Base-by-base conservation (phyloP, 768 basidiomycete genomes). In the Sarcodon sp. region DNA sequence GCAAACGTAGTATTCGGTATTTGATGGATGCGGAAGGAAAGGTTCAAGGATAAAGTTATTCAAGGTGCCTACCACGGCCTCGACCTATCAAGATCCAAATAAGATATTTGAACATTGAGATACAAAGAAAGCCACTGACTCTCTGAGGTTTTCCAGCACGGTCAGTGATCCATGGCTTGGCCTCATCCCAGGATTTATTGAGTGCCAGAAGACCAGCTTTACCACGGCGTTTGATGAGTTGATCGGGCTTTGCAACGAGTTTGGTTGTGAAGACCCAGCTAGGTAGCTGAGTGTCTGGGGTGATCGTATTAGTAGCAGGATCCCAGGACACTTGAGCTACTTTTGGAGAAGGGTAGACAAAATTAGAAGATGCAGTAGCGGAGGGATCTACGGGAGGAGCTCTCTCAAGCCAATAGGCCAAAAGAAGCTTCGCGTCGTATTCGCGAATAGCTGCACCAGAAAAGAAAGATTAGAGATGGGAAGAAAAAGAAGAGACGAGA, bases 41-140 rank as follows among this genome's bases (percentile, higher is more conserved):
- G 94, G 94, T 68, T 99, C 94, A 54, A 98, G 77, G 66, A 99
- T 97, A 70, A 99, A 98, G 65, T 83, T 96, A 74, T 84, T 92
- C 54, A 99, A 76, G 33, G 89, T 91, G 51, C 94, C 94, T n/a
- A 85, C 87, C 52, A 88, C 81, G 43, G 84, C 76, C 70, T 96
- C 96, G 51, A 97, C 94, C 87, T 91, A 54, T 6, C 32, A 7
- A 21, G 53, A 7, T 44, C 49, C 44, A 16, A 34, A 52, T 34
- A 33, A 51, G 53, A 37, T 55, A 50, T 61, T 44, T 58, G 54
- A 48, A 47, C 27, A 45, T 33, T 48, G 44, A 35, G 18, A 34
- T 10, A 45, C 33, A 31, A 33, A 21, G 39, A 31, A 54, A 45
- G 7, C 13, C 47, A 47, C 44, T 47, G 45, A 41, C 90, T 73